phyloP scores from a whole-genome alignment of 768 basidiomycete genomes.

The Naematelia aurantialba region DNA sequence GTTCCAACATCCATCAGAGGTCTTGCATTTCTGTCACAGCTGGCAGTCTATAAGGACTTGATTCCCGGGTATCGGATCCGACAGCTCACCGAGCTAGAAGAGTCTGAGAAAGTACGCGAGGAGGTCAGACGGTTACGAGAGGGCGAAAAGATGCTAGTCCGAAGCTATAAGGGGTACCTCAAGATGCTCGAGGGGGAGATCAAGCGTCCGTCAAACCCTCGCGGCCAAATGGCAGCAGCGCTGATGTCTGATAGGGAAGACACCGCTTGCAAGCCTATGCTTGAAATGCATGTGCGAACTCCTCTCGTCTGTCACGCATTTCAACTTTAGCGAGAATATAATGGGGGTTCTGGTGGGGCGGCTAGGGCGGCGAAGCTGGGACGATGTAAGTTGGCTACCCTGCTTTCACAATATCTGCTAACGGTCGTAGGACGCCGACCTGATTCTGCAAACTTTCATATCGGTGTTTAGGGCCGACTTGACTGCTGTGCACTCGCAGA shows the following conservation, averaged over 20 bases:
- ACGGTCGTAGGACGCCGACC: slow-evolving; percentile 66
- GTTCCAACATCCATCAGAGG: slow-evolving; percentile 83
- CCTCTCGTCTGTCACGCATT: slow-evolving; percentile 77
- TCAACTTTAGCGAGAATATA: slow-evolving; percentile 92
- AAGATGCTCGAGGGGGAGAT: slow-evolving; percentile 78
- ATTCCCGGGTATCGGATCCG: slow-evolving; percentile 94
- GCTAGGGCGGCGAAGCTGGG: slow-evolving; percentile 82
- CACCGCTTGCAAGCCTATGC: slow-evolving; percentile 57
- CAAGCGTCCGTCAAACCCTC: slow-evolving; percentile 61
- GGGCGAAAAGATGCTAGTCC: slow-evolving; percentile 90
- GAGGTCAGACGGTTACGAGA: slow-evolving; percentile 84
- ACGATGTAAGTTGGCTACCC: slow-evolving; percentile 60
- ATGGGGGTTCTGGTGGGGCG: slow-evolving; percentile 80
- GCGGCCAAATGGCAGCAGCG: neutral
- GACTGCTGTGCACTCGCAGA: slow-evolving; percentile 75
- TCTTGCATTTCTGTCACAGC: slow-evolving; percentile 79
- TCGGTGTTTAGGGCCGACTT: slow-evolving; percentile 76
- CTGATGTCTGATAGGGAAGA: slow-evolving; percentile 31
- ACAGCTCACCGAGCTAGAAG: slow-evolving; percentile 80
- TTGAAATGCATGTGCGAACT: slow-evolving; percentile 85
- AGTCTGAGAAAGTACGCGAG: slow-evolving; percentile 88
- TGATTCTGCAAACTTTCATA: slow-evolving; percentile 76
- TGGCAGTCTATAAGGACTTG: slow-evolving; percentile 93
- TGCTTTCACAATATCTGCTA: slow-evolving; percentile 5
- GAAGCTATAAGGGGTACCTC: slow-evolving; percentile 83